Evolutionary conservation across 139 green algal genomes (phyloP).

Genomic region (Chlorella vulgaris): DNA sequence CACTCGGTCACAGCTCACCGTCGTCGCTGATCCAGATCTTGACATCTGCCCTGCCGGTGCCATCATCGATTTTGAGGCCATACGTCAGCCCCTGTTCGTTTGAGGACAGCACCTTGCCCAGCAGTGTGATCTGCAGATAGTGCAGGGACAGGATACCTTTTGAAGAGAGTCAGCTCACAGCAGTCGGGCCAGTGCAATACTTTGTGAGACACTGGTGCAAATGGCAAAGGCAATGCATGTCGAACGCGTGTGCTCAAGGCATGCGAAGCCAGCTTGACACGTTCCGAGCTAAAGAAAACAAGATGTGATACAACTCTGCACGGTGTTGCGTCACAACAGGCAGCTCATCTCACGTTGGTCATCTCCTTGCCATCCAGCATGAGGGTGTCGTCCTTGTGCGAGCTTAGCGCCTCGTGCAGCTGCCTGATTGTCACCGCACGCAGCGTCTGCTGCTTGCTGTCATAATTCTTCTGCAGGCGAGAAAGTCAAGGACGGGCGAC

Average conservation of each 20-base stretch:
- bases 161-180: not conserved
- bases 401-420: conserved; percentile 48
- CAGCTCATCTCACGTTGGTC: conserved; percentile 33
- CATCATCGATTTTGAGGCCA: conserved; percentile 65
- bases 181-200: no score
- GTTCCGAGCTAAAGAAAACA: not conserved
- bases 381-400: conserved; percentile 17
- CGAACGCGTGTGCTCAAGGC: no score
- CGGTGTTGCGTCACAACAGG: not conserved
- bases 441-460: conserved; percentile 54
- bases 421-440: conserved; percentile 73
- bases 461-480: conserved; percentile 25
- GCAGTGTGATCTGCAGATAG: conserved; percentile 65
- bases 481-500: not conserved
- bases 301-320: not conserved
- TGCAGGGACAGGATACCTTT: not conserved
- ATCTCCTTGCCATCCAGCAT: conserved; percentile 41
- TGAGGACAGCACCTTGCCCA: conserved; percentile 66
- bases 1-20: not conserved
- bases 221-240: no score
- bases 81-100: conserved; percentile 49
- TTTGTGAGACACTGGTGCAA: no score
- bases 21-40: conserved; percentile 63
- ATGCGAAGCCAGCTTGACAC: no score
- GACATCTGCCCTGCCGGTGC: conserved; percentile 66